Percentiles rank a stretch among this genome's conserved stretches.
phyloP scores from a whole-genome alignment of 257 asterid genomes.

The Ehretia macrophylla region DNA sequence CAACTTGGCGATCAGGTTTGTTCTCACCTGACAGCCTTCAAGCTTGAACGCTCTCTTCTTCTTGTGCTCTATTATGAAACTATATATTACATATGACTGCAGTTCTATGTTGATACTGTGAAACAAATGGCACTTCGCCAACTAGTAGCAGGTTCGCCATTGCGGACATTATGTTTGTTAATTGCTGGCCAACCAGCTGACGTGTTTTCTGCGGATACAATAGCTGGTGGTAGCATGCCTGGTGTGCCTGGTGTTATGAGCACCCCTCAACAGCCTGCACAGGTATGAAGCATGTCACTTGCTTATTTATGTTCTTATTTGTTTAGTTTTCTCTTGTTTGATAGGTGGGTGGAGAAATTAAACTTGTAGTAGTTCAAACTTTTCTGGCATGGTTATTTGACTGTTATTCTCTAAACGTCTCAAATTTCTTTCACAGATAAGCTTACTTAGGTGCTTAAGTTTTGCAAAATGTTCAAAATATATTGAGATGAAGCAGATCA shows the following conservation, averaged over 20 bases:
- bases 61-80: constrained; percentile 4
- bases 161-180: constrained; percentile 87
- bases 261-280: constrained; percentile 59
- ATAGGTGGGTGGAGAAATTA: not conserved
- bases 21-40: not conserved
- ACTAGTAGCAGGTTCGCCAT: constrained; percentile 88
- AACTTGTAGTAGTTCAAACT: too few relatives aligned
- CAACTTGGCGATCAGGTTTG: constrained; percentile 87
- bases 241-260: constrained; percentile 30
- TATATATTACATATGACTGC: constrained; percentile 18
- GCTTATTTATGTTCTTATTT: constrained; percentile 1
- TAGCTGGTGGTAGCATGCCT: constrained; percentile 36
- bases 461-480: too few relatives aligned
- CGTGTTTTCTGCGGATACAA: constrained; percentile 59
- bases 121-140: constrained; percentile 92
- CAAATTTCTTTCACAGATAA: too few relatives aligned
- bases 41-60: not conserved
- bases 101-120: constrained; percentile 90
- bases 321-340: not conserved
- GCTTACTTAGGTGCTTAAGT: too few relatives aligned
- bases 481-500: too few relatives aligned
- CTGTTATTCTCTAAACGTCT: too few relatives aligned
- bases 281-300: constrained; percentile 42
- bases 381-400: too few relatives aligned
- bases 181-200: constrained; percentile 96